Conservation (phyloP, 164 flowering plant genomes). For the Nelumbo lutea region DNA sequence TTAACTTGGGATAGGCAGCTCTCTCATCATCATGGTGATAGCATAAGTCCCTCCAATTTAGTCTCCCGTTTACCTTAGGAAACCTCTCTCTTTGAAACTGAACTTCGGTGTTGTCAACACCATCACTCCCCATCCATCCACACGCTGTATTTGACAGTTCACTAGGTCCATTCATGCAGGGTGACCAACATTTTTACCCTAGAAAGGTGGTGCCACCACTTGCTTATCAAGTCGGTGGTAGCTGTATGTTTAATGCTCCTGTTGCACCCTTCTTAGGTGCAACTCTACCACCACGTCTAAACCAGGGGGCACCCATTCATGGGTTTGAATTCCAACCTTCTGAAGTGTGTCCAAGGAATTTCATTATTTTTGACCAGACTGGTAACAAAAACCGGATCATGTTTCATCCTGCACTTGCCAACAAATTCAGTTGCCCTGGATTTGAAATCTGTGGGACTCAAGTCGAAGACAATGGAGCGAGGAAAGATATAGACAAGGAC, state of each 20-base stretch:
- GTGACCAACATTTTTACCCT: slow-evolving; percentile 31
- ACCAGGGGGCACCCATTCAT: slow-evolving; percentile 29
- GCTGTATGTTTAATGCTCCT: slow-evolving; percentile 25
- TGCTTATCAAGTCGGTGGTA: slow-evolving; percentile 31
- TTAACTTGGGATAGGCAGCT: slow-evolving; percentile 20
- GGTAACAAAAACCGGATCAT: slow-evolving; percentile 53
- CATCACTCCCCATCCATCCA: slow-evolving; percentile 9
- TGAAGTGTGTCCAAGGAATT: slow-evolving; percentile 59
- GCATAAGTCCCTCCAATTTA: slow-evolving; percentile 11
- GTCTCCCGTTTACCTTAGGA: slow-evolving; percentile 14
- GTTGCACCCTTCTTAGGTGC: slow-evolving; percentile 26
- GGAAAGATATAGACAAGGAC: slow-evolving; percentile 1
- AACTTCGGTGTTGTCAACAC: slow-evolving; percentile 1
- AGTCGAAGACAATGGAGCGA: slow-evolving; percentile 15
- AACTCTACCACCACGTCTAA: slow-evolving; percentile 23
- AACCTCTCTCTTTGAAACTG: slow-evolving; percentile 8
- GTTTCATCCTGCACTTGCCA: slow-evolving; percentile 54
- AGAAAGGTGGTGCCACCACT: slow-evolving; percentile 21
- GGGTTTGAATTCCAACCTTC: slow-evolving; percentile 57
- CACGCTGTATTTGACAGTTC: slow-evolving; percentile 4
- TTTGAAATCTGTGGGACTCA: slow-evolving; percentile 24
- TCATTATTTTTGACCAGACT: slow-evolving; percentile 70
- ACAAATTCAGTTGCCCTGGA: slow-evolving; percentile 34
- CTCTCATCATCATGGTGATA: slow-evolving; percentile 16
- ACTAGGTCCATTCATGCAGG: slow-evolving; percentile 31